A percentile compares a stretch with the other conserved stretches of the same genome.
Conservation (phyloP, 139 green algal genomes). For the Micromonas pusilla region DNA sequence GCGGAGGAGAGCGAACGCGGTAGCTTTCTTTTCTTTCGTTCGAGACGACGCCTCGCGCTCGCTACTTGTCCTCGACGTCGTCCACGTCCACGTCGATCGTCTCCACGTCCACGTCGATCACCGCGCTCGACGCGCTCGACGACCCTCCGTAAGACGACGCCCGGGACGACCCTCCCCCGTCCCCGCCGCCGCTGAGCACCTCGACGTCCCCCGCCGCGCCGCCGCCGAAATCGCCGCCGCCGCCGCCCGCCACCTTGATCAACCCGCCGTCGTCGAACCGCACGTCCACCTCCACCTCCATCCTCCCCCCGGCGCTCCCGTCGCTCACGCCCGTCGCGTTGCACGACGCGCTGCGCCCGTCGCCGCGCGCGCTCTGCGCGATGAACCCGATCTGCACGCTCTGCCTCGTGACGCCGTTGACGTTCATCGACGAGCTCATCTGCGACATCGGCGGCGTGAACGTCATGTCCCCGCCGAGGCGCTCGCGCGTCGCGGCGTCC, state of each 20-base stretch:
- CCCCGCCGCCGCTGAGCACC: no score
- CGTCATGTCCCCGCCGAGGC: background rate
- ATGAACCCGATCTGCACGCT: conserved; percentile 1
- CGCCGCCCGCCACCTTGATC: background rate
- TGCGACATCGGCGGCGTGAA: conserved; percentile 11
- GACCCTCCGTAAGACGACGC: no score
- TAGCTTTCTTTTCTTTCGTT: no score
- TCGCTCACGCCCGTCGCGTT: no score
- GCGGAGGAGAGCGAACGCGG: no score
- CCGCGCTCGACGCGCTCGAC: background rate
- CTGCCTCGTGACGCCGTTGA: conserved; percentile 16
- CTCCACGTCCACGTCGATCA: conserved; percentile 16
- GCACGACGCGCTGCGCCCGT: no score
- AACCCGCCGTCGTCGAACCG: background rate
- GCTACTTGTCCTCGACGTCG: conserved; percentile 7
- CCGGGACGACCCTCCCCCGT: no score
- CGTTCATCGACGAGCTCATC: background rate
- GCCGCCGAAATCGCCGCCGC: background rate
- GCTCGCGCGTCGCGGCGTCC: background rate
- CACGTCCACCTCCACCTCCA: background rate
- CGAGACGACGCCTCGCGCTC: background rate
- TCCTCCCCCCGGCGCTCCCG: background rate
- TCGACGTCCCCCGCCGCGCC: no score
- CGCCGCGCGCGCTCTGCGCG: background rate
- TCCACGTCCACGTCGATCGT: conserved; percentile 16